Base-by-base conservation (phyloP, 768 basidiomycete species). In the Collybia mongolica region DNA sequence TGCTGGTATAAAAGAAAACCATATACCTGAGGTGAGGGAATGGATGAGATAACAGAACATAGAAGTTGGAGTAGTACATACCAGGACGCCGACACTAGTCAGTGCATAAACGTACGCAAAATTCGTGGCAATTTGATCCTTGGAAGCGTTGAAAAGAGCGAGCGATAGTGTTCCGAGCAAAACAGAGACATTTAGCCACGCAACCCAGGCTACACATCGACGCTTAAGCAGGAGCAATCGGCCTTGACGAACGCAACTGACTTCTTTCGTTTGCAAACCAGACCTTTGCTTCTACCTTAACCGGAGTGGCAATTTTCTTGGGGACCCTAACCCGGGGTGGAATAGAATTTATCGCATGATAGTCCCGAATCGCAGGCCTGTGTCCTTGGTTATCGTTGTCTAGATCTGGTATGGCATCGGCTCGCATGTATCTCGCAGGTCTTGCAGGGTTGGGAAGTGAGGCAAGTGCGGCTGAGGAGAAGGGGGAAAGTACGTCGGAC, bases 211-310 rank as follows among this genome's bases (percentile, higher is more conserved):
- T 93, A 24, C 24, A 35, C 47, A 15, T 36, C 24, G 36, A 2
- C 32, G 39, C 7, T 45, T 45, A 46, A 17, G 42, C 6, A 22
- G 14, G 7, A 11, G 8, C 6, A 14, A 46, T 15, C 44, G 28
- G 37, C 23, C 17, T 15, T 20, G 3, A 32, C 14, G 24, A 38
- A 40, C 44, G 14, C 32, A 6, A 69, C 84, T 53, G 41, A 93
- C 91, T 93, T 63, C 92, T 74, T 68, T 98, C 94, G 62, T 97
- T 97, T 7, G 94, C 93, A 65, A 98, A 96, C 94, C 95, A 98
- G 42, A 98, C 94, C 62, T 98, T 98, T 18, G 84, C 86, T 64
- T 98, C 94, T 15, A 98, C 93, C 55, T 84, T 89, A 59, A 98
- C 75, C 0, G 86, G 82, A 0, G 88, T 88, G 0, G 87, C 72